Base-by-base conservation (phyloP, 768 basidiomycete species). In the Kockovaella imperatae region DNA sequence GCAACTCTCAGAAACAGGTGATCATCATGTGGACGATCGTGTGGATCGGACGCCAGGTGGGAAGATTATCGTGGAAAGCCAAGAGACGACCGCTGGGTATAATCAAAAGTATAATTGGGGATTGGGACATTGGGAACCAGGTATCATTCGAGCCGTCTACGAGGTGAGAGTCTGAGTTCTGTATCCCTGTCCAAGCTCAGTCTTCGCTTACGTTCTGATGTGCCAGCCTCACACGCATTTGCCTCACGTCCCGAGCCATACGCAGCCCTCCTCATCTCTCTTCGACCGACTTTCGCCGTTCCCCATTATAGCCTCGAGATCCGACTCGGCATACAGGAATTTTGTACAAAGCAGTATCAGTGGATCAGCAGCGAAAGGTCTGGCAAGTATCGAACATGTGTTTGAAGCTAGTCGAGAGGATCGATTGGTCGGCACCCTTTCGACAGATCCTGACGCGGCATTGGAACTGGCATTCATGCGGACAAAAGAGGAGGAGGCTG, bases 201-300 rank as follows among this genome's bases (percentile, higher is more conserved):
- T n/a, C n/a, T n/a, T n/a, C n/a, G n/a, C 30, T 28, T 10, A 3
- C 18, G 14, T 7, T 36, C 34, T 44, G 2, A 28, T 17, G 3
- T 13, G 13, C 7, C 42, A 70, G 68, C 66, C 68, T 15, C 64
- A 70, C 23, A 70, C 68, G 3, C 62, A 70, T 25, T 57, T 59
- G 39, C 65, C 68, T n/a, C 40, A 51, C 31, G 44, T 51, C 21
- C 44, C 44, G 5, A 17, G 18, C 20, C 35, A 35, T 14, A 49
- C 48, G 5, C 48, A 53, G 31, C 40, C 52, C 24, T 26, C 13
- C 18, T 25, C 18, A 6, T 7, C 23, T 13, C 6, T 10, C 13
- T 7, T 21, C 24, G 21, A 42, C 14, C 40, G 18, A 18, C 24
- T 28, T 11, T 42, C 40, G 6, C 23, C 7, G 18, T 26, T 25